Percentiles rank a stretch among this genome's conserved stretches.
Evolutionary conservation across 768 basidiomycete genomes (phyloP).

Genomic region (Amanita rubescens): DNA sequence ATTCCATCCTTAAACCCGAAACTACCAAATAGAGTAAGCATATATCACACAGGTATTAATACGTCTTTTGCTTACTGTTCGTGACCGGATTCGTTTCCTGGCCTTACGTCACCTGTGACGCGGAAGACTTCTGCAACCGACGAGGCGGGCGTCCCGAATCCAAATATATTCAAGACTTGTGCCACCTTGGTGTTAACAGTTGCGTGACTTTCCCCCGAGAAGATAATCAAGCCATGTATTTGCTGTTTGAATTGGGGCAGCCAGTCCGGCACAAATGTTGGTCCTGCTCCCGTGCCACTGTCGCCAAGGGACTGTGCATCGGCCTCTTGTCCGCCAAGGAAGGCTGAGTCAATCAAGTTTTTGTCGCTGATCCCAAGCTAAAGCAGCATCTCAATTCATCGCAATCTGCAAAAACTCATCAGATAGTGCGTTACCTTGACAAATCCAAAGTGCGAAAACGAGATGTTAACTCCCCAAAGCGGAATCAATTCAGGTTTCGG

Average conservation of each 20-base stretch:
- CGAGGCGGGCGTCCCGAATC: constrained; percentile 16
- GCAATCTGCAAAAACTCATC: not conserved
- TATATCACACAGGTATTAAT: not conserved
- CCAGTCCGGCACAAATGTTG: constrained; percentile 36
- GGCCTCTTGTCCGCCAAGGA: constrained; percentile 31
- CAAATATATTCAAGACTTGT: constrained; percentile 30
- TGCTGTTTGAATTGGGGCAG: constrained; percentile 35
- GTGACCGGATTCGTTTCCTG: constrained; percentile 34
- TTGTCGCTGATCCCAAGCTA: constrained; percentile 36
- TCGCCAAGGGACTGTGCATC: constrained; percentile 35
- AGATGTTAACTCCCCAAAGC: constrained; percentile 41
- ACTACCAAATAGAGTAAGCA: constrained; percentile 14
- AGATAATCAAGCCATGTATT: constrained; percentile 43
- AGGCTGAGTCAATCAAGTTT: constrained; percentile 28
- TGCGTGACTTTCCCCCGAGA: constrained; percentile 37
- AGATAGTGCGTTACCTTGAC: constrained; percentile 20
- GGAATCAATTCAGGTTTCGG: constrained; percentile 26
- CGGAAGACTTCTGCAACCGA: constrained; percentile 33
- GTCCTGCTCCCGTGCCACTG: constrained; percentile 18
- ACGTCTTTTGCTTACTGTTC: constrained; percentile 44
- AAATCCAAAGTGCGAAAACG: constrained; percentile 46
- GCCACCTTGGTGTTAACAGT: constrained; percentile 29
- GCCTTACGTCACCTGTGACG: constrained; percentile 35
- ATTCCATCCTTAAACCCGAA: constrained; percentile 50
- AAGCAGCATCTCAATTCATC: not conserved